Percentiles rank a stretch among this genome's conserved stretches.
Conservation (phyloP, 2,329 filamentous ascomycete genomes). For the Rhynchosporium secalis region DNA sequence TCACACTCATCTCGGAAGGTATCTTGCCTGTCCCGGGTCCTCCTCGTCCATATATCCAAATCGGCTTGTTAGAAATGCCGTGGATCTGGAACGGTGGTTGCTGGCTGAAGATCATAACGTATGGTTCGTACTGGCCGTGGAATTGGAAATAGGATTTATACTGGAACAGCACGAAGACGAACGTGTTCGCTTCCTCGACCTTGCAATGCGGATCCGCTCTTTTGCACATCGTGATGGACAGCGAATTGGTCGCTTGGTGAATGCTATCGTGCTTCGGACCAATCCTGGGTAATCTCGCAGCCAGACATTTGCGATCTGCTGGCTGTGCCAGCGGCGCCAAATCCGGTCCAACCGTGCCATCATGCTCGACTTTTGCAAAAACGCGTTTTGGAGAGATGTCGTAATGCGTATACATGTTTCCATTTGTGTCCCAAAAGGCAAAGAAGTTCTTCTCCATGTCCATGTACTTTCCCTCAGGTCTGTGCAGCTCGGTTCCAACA, state of each 20-base stretch:
- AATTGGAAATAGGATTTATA: slow-evolving; percentile 51
- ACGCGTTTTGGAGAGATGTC: slow-evolving; percentile 51
- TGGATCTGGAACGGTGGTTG: slow-evolving; percentile 51
- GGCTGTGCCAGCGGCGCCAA: slow-evolving; percentile 43
- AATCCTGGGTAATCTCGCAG: slow-evolving; percentile 46
- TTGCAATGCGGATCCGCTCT: slow-evolving; percentile 48
- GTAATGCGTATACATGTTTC: slow-evolving; percentile 53
- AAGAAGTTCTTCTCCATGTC: slow-evolving; percentile 63
- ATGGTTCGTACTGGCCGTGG: slow-evolving; percentile 57
- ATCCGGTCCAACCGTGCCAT: slow-evolving; percentile 51
- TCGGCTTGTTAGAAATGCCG: slow-evolving; percentile 50
- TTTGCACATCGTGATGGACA: slow-evolving; percentile 55
- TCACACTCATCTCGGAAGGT: not conserved
- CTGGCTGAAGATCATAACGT: slow-evolving; percentile 52
- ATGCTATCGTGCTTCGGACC: slow-evolving; percentile 46
- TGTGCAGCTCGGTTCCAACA: slow-evolving; percentile 51
- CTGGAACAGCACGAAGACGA: slow-evolving; percentile 56
- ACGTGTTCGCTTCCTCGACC: slow-evolving; percentile 50
- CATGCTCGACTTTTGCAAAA: slow-evolving; percentile 48
- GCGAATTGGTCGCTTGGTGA: slow-evolving; percentile 61
- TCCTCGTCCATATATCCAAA: slow-evolving; percentile 57
- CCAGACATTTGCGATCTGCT: slow-evolving; percentile 49
- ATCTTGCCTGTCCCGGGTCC: slow-evolving; percentile 19
- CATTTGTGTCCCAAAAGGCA: slow-evolving; percentile 55
- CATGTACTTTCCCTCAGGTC: slow-evolving; percentile 46